phyloP scores from a whole-genome alignment of 2,329 filamentous ascomycete genomes.

The Allantophomopsis cytisporea region DNA sequence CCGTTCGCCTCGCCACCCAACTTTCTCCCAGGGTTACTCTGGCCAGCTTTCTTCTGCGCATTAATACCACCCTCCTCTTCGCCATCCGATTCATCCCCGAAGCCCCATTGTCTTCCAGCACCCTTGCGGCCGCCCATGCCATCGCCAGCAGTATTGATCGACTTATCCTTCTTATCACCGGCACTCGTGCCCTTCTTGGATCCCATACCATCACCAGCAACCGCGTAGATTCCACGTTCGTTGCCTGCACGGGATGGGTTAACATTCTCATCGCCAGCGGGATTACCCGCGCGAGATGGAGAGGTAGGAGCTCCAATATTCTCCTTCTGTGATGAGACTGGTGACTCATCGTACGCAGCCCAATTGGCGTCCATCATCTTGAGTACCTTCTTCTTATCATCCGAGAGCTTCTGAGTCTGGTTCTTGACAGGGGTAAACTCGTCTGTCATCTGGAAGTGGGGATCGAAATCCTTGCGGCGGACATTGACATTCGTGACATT shows the following conservation, averaged over 20 bases:
- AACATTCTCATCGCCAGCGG: conserved; percentile 13
- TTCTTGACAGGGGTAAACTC: conserved; percentile 37
- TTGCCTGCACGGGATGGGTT: conserved; percentile 10
- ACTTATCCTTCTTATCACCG: conserved; percentile 5
- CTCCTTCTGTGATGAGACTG: conserved; percentile 31
- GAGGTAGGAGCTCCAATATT: conserved; percentile 14
- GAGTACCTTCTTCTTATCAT: conserved; percentile 53
- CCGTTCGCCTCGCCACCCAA: conserved; percentile 11
- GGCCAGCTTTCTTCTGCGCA: conserved; percentile 8
- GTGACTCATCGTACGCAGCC: conserved; percentile 40
- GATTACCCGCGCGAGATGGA: conserved; percentile 9
- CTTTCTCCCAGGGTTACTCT: conserved; percentile 18
- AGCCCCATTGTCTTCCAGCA: conserved; percentile 36
- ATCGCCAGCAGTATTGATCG: conserved; percentile 40
- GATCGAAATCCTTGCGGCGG: conserved; percentile 62
- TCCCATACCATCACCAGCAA: too few species aligned
- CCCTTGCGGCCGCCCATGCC: conserved; percentile 53
- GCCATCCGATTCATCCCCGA: conserved; percentile 33
- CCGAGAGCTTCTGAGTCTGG: conserved; percentile 30
- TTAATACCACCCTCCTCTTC: conserved; percentile 16
- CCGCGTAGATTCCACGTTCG: conserved; percentile 8
- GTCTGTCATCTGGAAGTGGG: conserved; percentile 68
- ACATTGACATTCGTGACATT: conserved; percentile 62
- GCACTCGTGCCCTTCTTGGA: conserved; percentile 4
- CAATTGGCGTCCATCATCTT: conserved; percentile 61